phyloP scores from a whole-genome alignment of 2,329 filamentous ascomycete species.

The Claviceps fusiformis region DNA sequence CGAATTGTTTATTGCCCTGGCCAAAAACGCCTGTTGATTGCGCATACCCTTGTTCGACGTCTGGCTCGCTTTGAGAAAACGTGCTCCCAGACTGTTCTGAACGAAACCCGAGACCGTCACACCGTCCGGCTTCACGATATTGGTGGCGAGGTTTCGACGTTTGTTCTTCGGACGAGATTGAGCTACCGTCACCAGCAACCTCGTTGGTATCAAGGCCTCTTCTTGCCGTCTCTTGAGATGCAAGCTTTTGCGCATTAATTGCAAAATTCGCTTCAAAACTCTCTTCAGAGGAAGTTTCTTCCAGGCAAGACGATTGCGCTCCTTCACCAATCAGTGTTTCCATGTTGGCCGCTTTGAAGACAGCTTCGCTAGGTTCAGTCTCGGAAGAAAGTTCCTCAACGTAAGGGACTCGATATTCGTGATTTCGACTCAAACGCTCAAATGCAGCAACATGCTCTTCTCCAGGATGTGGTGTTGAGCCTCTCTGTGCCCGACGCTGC shows the following conservation, averaged over 20 bases:
- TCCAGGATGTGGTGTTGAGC: constrained; percentile 3
- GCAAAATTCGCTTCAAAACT: not conserved
- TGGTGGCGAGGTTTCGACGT: not conserved
- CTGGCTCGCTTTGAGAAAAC: not conserved
- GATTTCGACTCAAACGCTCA: not conserved
- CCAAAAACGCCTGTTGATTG: not conserved
- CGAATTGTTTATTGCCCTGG: not conserved
- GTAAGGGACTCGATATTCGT: constrained; percentile 9
- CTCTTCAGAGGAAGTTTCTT: not conserved
- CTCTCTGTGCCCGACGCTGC: constrained; percentile 16
- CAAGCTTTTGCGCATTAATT: not conserved
- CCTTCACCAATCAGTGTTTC: not conserved
- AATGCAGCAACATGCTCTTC: not conserved
- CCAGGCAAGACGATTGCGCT: not conserved
- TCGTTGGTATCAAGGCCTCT: not conserved
- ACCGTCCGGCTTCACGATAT: not conserved
- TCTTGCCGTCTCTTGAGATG: not conserved
- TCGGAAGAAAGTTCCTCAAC: constrained; percentile 6
- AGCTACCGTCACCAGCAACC: not conserved
- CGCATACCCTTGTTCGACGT: not conserved
- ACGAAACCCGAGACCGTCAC: not conserved
- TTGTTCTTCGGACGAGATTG: not conserved
- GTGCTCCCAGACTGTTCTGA: not conserved
- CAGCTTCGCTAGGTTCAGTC: not conserved
- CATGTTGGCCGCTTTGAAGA: not conserved